A percentile compares a stretch with the other conserved stretches of the same genome.
phyloP scores from a whole-genome alignment of 257 asterid species.

The Solanum chaucha region DNA sequence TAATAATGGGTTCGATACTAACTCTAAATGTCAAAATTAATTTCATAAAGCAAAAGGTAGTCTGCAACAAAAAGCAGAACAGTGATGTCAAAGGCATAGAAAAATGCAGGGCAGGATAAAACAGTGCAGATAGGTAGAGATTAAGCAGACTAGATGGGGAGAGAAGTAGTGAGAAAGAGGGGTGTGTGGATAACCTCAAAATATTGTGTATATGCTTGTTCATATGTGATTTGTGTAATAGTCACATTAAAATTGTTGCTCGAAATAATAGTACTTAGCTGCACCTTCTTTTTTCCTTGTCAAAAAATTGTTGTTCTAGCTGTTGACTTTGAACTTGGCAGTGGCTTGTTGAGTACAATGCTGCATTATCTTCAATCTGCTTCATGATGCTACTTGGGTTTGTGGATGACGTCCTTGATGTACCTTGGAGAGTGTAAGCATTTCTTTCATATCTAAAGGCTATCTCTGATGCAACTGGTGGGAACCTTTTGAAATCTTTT shows the following conservation, averaged over 20 bases:
- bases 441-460: background rate
- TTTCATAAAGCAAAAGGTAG: background rate
- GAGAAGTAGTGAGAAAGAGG: background rate
- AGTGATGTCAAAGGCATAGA: background rate
- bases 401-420: conserved; percentile 93
- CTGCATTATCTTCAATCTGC: conserved; percentile 89
- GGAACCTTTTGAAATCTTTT: background rate
- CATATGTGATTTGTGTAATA: background rate
- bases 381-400: conserved; percentile 96
- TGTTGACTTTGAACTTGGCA: conserved; percentile 11
- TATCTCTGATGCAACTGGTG: background rate
- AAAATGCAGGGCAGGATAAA: background rate
- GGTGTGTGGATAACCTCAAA: background rate
- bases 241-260: background rate
- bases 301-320: conserved; percentile 2
- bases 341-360: conserved; percentile 99
- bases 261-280: background rate
- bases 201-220: background rate
- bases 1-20: background rate
- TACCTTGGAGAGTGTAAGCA: conserved; percentile 99
- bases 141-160: background rate
- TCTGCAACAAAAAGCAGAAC: background rate
- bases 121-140: background rate
- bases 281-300: background rate
- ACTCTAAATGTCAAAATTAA: background rate